Base-by-base conservation (phyloP, 768 basidiomycete species). In the Phylloporus rhodoxanthus region DNA sequence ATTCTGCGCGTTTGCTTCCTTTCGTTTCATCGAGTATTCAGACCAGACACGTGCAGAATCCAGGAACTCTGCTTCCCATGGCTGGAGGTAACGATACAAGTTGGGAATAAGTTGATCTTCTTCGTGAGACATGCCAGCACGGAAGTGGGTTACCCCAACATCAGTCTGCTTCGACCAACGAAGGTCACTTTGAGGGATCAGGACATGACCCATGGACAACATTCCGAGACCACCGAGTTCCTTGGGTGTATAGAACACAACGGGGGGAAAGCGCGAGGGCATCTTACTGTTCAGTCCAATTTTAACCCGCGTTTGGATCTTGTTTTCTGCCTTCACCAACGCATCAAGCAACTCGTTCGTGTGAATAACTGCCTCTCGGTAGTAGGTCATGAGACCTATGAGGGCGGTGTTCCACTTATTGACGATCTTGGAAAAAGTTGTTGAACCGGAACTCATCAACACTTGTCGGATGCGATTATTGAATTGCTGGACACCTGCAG, bases 221-320 rank as follows among this genome's bases (percentile, higher is more conserved):
- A 97, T 97, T 46, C 96, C 96, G 38, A 98, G 81, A 67, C 95
- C 96, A 66, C 95, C 96, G 28, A 98, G 73, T 76, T 98, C 96
- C 84, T 97, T 97, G 0, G 92, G 94, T 6, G 91, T 94, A 66
- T 96, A 95, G 75, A 93, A 95, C 8, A 94, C 88, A 14, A 91
- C 88, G 10, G 95, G 87, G 49, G 96, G 95, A 81, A 98, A 97
- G 78, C 93, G 87, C 4, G 93, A 96, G 20, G 96, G 96, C 96
- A 99, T 98, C 75, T 98, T 96, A 69, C 88, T 91, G 77, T 97
- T 96, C 58, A 96, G 65, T n/a, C 95, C 96, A 54, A 99, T 97
- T 79, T 98, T 98, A 62, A 99, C 95, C 71, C 96, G 91, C 3
- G 94, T 97, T 70, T 99, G 96, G 41, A 98, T 95, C 77, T 98